Percentiles rank a stretch among this genome's conserved stretches.
Conservation (phyloP, 345 rosid genomes). For the Salix caprea region DNA sequence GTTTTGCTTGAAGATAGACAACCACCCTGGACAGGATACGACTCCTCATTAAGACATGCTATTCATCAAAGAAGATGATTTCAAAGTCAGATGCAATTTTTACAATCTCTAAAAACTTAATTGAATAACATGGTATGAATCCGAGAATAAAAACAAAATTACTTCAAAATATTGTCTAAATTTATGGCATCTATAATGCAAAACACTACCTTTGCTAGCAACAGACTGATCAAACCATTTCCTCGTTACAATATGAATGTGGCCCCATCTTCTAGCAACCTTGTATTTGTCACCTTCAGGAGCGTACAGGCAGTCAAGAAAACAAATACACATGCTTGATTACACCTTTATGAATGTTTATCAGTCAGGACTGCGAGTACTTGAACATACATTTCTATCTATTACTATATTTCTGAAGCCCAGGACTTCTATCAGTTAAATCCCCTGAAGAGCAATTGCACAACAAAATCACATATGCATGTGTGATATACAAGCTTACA, state of each 20-base stretch:
- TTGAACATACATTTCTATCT: neutral
- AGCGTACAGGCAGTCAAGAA: conserved; percentile 36
- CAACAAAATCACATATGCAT: neutral
- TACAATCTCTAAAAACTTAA: neutral
- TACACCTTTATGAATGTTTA: neutral
- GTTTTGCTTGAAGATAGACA: conserved; percentile 40
- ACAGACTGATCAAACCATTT: conserved; percentile 90
- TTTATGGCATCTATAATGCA: conserved; percentile 13
- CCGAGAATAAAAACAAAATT: conserved; percentile 6
- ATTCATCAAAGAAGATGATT: conserved; percentile 39
- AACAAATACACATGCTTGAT: neutral
- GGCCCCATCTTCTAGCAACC: conserved; percentile 91
- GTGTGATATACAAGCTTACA: neutral
- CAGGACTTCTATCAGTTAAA: neutral
- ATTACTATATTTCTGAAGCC: neutral
- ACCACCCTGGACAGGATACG: conserved; percentile 66
- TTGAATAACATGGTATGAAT: neutral
- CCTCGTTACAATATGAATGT: conserved; percentile 64
- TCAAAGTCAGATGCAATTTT: conserved; percentile 20
- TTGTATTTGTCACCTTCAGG: conserved; percentile 92
- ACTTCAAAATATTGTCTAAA: conserved; percentile 3
- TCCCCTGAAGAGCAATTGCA: neutral
- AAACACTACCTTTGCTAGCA: conserved; percentile 64
- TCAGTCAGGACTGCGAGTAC: neutral
- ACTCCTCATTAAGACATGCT: conserved; percentile 89